A percentile compares a stretch with the other conserved stretches of the same genome.
These are phyloP conservation scores for Ophiostoma australiae DNA, from an alignment of 2,329 filamentous ascomycete genomes.

Conservation along the genomic window DNA sequence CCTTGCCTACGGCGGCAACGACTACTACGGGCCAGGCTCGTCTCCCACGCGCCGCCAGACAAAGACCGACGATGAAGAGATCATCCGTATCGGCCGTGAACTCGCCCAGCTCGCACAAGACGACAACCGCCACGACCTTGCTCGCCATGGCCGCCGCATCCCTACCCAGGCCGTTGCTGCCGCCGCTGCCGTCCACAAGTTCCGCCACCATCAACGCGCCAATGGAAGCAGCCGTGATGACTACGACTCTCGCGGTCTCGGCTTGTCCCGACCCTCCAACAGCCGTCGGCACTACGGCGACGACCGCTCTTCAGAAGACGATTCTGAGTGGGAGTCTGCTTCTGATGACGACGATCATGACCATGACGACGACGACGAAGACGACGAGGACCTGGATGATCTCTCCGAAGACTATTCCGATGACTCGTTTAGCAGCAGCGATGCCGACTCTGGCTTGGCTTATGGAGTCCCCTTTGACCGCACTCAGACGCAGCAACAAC, in stretches of 20 bases:
- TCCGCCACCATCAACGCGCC: conserved; percentile 32
- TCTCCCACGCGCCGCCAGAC: conserved; percentile 30
- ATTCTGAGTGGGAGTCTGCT: conserved; percentile 55
- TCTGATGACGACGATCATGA: conserved; percentile 43
- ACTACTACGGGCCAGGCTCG: conserved; percentile 4
- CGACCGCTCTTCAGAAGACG: conserved; percentile 37
- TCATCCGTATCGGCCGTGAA: conserved; percentile 51
- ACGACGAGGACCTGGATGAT: conserved; percentile 29
- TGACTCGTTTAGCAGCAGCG: conserved; percentile 39
- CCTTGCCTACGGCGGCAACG: conserved; percentile 10
- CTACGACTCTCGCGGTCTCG: conserved; percentile 17
- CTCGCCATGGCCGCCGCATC: conserved; percentile 41
- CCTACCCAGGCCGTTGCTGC: conserved; percentile 37
- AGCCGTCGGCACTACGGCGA: conserved; percentile 32
- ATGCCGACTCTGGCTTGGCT: conserved; percentile 40
- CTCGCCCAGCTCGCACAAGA: conserved; percentile 49
- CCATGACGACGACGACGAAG: background rate
- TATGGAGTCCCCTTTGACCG: conserved; percentile 37
- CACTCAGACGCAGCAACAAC: conserved; percentile 17
- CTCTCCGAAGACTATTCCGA: background rate
- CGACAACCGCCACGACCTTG: conserved; percentile 39
- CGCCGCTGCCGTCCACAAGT: conserved; percentile 39
- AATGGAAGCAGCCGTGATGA: conserved; percentile 14
- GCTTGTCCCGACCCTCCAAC: conserved; percentile 37
- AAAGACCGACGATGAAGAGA: conserved; percentile 49